Evolutionary conservation across 1,139 yeast genomes (phyloP).

Genomic region (Pneumocystis murina): DNA sequence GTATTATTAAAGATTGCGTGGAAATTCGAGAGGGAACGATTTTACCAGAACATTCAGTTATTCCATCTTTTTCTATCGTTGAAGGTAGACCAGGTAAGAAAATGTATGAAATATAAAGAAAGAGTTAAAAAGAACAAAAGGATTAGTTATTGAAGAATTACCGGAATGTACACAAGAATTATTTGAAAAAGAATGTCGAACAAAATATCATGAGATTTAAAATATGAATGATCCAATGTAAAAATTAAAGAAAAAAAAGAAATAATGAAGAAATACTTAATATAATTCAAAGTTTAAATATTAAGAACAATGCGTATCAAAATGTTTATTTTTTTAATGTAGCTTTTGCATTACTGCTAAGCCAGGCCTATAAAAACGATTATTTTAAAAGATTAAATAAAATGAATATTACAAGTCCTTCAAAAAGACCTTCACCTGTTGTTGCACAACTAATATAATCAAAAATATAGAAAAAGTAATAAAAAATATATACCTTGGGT

Average conservation of each 20-base stretch:
- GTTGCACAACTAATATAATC: conserved; percentile 47
- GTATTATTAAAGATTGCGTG: conserved; percentile 51
- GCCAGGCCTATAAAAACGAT: conserved; percentile 1
- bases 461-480: background rate
- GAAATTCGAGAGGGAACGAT: conserved; percentile 34
- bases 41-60: conserved; percentile 41
- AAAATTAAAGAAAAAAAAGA: background rate
- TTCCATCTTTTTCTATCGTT: conserved; percentile 49
- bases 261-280: background rate
- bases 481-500: conserved; percentile 31
- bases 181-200: conserved; percentile 20
- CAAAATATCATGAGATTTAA: conserved; percentile 12
- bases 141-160: conserved; percentile 17
- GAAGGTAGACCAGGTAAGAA: conserved; percentile 5
- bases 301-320: background rate
- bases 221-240: background rate
- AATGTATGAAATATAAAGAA: background rate
- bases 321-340: background rate
- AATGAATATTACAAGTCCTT: conserved; percentile 67
- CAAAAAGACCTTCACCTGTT: conserved; percentile 81
- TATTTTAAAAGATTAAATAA: conserved; percentile 32
- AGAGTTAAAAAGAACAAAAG: background rate
- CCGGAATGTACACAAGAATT: conserved; percentile 26
- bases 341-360: conserved; percentile 2
- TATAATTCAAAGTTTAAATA: background rate